These are phyloP conservation scores for Salix caprea DNA, from an alignment of 345 rosid genomes.

Conservation along the genomic window DNA sequence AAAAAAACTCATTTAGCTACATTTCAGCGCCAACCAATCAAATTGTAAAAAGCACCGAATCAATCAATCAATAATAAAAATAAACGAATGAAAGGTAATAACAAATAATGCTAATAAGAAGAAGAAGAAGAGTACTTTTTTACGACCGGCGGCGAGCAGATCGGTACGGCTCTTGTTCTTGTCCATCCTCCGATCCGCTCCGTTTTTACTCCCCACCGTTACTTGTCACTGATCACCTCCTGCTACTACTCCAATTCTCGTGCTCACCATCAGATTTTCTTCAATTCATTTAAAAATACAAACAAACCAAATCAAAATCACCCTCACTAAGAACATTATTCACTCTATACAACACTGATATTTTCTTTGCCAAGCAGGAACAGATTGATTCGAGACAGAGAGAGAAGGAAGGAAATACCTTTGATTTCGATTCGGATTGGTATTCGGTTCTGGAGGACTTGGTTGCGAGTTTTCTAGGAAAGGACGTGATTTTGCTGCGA, in stretches of 20 bases:
- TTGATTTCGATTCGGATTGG: not conserved
- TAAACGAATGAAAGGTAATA: not conserved
- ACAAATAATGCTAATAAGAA: not conserved
- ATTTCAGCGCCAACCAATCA: not conserved
- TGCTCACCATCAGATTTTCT: slow-evolving; percentile 35
- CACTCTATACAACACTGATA: too few species aligned
- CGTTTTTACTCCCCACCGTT: slow-evolving; percentile 22
- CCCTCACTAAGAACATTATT: too few species aligned
- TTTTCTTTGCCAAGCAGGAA: too few species aligned
- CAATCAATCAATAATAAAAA: not conserved
- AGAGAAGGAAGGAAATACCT: not conserved
- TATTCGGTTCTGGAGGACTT: too few species aligned
- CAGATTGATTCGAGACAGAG: too few species aligned
- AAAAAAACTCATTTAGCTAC: too few species aligned
- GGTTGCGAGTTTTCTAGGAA: too few species aligned
- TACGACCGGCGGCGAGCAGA: slow-evolving; percentile 90
- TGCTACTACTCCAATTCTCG: slow-evolving; percentile 20
- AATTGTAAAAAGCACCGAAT: not conserved
- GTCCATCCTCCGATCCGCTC: slow-evolving; percentile 61
- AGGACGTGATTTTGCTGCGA: too few species aligned
- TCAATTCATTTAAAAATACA: slow-evolving; percentile 1
- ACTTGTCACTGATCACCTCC: slow-evolving; percentile 22
- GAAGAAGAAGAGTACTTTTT: slow-evolving; percentile 52
- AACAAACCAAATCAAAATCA: not conserved
- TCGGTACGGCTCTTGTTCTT: slow-evolving; percentile 85